Base-by-base conservation (phyloP, 176 grass and related monocot species). In the Olyra latifolia region DNA sequence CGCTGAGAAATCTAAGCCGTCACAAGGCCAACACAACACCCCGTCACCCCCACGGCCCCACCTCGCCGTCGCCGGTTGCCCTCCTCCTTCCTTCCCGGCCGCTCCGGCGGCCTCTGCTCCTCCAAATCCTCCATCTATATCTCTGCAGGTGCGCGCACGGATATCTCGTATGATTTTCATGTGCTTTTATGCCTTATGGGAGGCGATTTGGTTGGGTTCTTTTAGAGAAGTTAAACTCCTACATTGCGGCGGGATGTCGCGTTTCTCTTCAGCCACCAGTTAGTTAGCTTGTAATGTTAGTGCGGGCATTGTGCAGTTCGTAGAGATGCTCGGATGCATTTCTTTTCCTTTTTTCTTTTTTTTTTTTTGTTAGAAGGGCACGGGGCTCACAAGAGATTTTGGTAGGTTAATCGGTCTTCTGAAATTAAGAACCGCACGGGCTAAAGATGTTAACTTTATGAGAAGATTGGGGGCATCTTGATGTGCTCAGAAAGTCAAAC, bases 131-230 rank as follows among this genome's bases (percentile, higher is more conserved):
- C 19, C 19, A 46, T 7, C 48, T 22, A 32, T 58, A 39, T 69
- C 60, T 61, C 41, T 24, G 19, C 82, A 59, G 82, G 82, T 84
- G 58, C 38, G 25, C 23, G n/a, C 55, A 4, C 40, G 32, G 5
- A 35, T 35, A 4, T 35, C 32, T 35, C 32, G 4, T 35, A 35
- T 35, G 32, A 2, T 35, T 35, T 35, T 32, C 17, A 17, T 49
- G 13, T 32, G 50, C 56, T 30, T 52, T 59, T 50, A 14, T 23
- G 57, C 12, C 54, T 3, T 12, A 2, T 45, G 4, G 45, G 60
- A 43, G 43, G 80, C n/a, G 27, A 49, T 71, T 35, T 72, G 2
- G 55, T 23, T 82, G 55, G 43, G 8, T 13, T 30, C 12, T 39
- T 82, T 56, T 55, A 27, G 22, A 66, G 28, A 85, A 63, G 32